Evolutionary conservation across 441 rosid species (phyloP).

Genomic region (Theobroma grandiflorum): DNA sequence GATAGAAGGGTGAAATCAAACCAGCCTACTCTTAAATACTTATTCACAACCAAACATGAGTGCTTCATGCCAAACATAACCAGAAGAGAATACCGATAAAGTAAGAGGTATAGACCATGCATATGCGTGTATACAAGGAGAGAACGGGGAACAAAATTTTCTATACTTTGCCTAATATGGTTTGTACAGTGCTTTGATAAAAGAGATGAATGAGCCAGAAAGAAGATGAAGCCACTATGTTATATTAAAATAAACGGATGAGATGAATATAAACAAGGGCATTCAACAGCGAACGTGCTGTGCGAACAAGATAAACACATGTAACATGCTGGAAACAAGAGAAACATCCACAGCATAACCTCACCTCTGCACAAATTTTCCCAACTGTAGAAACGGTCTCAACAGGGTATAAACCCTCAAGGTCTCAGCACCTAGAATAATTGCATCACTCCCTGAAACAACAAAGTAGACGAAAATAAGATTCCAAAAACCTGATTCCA

Average conservation of each 20-base stretch:
- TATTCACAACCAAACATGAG: too few species aligned
- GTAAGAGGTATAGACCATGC: background rate
- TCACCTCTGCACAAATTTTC: slow-evolving; percentile 64
- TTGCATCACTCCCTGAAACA: slow-evolving; percentile 55
- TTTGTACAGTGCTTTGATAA: background rate
- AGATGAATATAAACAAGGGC: background rate
- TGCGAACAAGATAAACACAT: background rate
- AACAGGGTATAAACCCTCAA: slow-evolving; percentile 64
- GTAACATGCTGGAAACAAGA: background rate
- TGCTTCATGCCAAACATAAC: background rate
- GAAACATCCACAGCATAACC: background rate
- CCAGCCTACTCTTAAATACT: background rate
- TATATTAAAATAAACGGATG: too few species aligned
- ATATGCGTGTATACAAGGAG: background rate
- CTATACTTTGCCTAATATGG: background rate
- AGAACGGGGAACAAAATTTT: background rate
- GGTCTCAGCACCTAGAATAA: slow-evolving; percentile 67
- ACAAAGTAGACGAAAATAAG: slow-evolving; percentile 15
- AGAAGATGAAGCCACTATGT: too few species aligned
- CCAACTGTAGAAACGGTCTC: slow-evolving; percentile 60
- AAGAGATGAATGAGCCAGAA: background rate
- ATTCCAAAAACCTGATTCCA: background rate
- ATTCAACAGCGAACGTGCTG: background rate
- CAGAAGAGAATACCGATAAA: background rate
- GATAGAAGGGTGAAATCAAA: background rate